A percentile compares a stretch with the other conserved stretches of the same genome.
phyloP scores from a whole-genome alignment of 768 basidiomycete species.

The Hirschioporus abietinus region DNA sequence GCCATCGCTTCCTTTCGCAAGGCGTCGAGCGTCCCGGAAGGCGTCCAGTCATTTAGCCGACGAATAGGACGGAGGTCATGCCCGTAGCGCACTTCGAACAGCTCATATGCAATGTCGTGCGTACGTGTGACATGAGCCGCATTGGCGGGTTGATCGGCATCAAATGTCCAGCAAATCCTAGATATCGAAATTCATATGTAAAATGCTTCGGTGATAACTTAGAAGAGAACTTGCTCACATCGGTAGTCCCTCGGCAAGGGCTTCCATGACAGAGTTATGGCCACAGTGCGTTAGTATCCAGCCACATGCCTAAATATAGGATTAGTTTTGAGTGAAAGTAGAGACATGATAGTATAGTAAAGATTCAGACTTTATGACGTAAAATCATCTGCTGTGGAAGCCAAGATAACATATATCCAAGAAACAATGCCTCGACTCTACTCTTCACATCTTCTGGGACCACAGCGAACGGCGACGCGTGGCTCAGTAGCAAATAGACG shows the following conservation, averaged over 20 bases:
- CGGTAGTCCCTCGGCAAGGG: slow-evolving; percentile 17
- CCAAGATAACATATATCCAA: slow-evolving; percentile 18
- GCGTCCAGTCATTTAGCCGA: slow-evolving; percentile 14
- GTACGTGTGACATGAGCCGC: slow-evolving; percentile 15
- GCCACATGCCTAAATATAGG: slow-evolving; percentile 16
- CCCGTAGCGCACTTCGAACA: slow-evolving; percentile 19
- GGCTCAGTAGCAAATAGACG: slow-evolving; percentile 16
- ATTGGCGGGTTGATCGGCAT: slow-evolving; percentile 21
- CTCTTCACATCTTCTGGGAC: slow-evolving; percentile 14
- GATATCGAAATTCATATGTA: not conserved
- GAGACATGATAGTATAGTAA: not conserved
- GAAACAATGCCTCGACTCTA: slow-evolving; percentile 16
- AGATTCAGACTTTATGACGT: slow-evolving; percentile 16
- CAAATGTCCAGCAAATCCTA: slow-evolving; percentile 20
- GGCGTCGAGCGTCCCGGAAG: slow-evolving; percentile 18
- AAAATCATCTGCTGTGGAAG: slow-evolving; percentile 21
- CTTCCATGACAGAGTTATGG: slow-evolving; percentile 19
- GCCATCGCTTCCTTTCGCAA: slow-evolving; percentile 15
- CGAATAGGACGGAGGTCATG: slow-evolving; percentile 14
- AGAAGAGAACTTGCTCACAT: slow-evolving; percentile 13
- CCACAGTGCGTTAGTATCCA: slow-evolving; percentile 25
- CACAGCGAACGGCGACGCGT: slow-evolving; percentile 13
- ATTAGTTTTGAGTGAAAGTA: not conserved
- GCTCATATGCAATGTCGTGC: slow-evolving; percentile 22
- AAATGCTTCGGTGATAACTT: slow-evolving; percentile 2